phyloP scores from a whole-genome alignment of 371 early-diverging fungal genomes.

The Cokeromyces recurvatus region DNA sequence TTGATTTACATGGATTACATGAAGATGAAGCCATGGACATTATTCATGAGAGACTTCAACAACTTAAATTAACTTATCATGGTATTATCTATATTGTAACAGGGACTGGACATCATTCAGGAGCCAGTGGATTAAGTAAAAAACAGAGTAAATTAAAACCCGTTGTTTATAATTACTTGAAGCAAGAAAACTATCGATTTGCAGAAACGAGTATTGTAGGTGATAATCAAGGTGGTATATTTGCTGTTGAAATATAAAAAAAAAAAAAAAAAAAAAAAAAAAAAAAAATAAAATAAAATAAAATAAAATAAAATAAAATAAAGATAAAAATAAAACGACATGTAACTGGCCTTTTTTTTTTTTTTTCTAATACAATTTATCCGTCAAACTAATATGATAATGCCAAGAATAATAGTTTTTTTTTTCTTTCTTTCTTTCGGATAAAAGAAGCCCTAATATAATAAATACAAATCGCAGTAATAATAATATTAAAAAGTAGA shows the following conservation, averaged over 20 bases:
- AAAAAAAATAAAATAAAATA: too few species aligned
- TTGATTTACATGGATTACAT: conserved; percentile 63
- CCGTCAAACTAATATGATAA: background rate
- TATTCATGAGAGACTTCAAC: conserved; percentile 43
- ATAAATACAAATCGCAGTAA: too few species aligned
- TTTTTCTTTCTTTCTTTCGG: background rate
- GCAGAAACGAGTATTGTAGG: conserved; percentile 43
- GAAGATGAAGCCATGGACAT: conserved; percentile 53
- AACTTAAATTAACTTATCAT: conserved; percentile 18
- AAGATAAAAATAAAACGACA: too few species aligned
- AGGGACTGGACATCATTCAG: conserved; percentile 49
- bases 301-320: too few species aligned
- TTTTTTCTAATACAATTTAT: background rate
- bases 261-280: too few species aligned
- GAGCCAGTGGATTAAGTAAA: conserved; percentile 34
- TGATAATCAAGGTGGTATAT: conserved; percentile 42
- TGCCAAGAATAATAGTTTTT: too few species aligned
- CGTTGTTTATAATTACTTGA: conserved; percentile 27
- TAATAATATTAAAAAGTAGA: too few species aligned
- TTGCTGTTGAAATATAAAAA: conserved; percentile 30
- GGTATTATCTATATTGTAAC: conserved; percentile 50
- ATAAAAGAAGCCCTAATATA: too few species aligned
- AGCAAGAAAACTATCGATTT: conserved; percentile 28
- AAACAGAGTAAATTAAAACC: conserved; percentile 41
- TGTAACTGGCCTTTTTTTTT: background rate